Percentiles rank a stretch among this genome's conserved stretches.
phyloP scores from a whole-genome alignment of 2,329 filamentous ascomycete species.

The Neobulgaria alba region DNA sequence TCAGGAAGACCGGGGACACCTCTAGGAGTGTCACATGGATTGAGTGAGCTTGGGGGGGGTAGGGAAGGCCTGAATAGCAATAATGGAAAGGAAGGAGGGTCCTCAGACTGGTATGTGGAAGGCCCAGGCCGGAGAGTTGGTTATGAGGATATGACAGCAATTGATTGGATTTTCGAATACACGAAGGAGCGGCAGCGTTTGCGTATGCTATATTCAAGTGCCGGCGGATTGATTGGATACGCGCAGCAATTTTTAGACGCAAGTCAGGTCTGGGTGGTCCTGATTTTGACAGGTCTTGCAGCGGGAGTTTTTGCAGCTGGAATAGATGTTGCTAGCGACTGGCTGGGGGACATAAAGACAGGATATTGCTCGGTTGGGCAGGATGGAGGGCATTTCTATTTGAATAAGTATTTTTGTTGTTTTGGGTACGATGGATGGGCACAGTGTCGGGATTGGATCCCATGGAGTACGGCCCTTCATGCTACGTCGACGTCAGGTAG shows the following conservation, averaged over 20 bases:
- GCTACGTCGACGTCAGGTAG: constrained; percentile 56
- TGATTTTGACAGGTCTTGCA: constrained; percentile 76
- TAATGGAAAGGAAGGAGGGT: constrained; percentile 37
- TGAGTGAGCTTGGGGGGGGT: constrained; percentile 10
- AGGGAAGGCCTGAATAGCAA: constrained; percentile 10
- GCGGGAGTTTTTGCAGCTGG: constrained; percentile 78
- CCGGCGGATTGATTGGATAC: constrained; percentile 64
- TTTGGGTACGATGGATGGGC: constrained; percentile 75
- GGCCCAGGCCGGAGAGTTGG: constrained; percentile 82
- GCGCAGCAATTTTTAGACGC: constrained; percentile 67
- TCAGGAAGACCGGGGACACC: constrained; percentile 15
- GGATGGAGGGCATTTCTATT: constrained; percentile 80
- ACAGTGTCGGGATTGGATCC: constrained; percentile 78
- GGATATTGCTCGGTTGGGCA: constrained; percentile 73
- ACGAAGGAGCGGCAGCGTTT: constrained; percentile 88
- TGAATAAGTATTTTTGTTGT: constrained; percentile 89
- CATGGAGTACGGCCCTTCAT: constrained; percentile 71
- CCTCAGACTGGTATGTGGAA: constrained; percentile 80
- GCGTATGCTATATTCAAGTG: constrained; percentile 62
- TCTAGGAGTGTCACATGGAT: constrained; percentile 9
- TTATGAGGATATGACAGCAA: constrained; percentile 93
- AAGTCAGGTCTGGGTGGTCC: constrained; percentile 84
- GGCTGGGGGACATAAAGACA: constrained; percentile 86
- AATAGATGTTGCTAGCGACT: constrained; percentile 86
- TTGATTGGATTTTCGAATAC: constrained; percentile 99